phyloP scores from a whole-genome alignment of 164 flowering plant genomes.

The Tinospora cordifolia region DNA sequence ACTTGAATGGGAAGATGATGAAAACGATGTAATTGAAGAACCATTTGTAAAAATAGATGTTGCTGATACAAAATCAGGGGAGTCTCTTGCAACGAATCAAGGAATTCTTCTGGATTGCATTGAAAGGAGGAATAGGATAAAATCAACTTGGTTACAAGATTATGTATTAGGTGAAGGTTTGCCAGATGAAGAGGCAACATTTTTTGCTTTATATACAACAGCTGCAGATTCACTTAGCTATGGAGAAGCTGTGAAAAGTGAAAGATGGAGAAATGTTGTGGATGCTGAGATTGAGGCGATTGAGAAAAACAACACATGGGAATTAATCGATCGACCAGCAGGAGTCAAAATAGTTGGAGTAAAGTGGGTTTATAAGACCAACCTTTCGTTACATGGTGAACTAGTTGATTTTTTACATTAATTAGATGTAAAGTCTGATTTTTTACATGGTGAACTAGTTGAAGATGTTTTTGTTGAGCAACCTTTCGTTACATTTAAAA shows the following conservation, averaged over 20 bases:
- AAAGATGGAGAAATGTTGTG: background rate
- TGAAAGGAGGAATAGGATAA: background rate
- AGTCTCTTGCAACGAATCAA: too few species aligned
- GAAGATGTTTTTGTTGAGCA: background rate
- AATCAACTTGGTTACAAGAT: background rate
- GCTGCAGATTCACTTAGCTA: background rate
- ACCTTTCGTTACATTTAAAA: background rate
- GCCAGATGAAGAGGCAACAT: background rate
- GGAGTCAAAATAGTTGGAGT: constrained; percentile 5
- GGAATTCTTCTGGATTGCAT: too few species aligned
- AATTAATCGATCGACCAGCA: background rate
- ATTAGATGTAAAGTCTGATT: background rate
- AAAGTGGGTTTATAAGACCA: constrained; percentile 7
- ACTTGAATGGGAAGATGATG: background rate
- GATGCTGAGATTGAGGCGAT: background rate
- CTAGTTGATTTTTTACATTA: background rate
- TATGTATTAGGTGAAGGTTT: background rate
- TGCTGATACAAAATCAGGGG: too few species aligned
- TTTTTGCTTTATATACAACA: background rate
- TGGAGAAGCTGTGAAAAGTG: background rate
- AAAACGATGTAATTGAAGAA: background rate
- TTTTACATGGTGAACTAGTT: background rate
- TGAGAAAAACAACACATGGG: background rate
- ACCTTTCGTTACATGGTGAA: background rate
- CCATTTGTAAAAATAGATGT: background rate